A percentile compares a stretch with the other conserved stretches of the same genome.
Conservation (phyloP, 345 rosid genomes). For the Abelmoschus esculentus region DNA sequence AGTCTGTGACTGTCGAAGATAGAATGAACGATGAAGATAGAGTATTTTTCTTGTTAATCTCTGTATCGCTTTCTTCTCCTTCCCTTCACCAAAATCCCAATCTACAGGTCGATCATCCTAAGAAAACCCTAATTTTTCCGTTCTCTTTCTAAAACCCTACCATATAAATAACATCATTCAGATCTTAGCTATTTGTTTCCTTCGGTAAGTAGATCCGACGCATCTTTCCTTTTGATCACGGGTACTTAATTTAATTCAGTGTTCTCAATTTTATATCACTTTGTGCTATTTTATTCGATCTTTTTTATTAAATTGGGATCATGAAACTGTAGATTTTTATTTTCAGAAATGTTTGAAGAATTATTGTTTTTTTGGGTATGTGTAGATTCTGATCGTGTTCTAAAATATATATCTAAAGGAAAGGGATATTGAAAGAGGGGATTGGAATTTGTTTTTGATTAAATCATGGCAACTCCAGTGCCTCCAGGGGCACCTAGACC, state of each 20-base stretch:
- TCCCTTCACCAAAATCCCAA: not conserved
- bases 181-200: not conserved
- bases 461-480: slow-evolving; percentile 67
- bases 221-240: not conserved
- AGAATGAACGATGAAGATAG: not conserved
- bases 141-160: slow-evolving; percentile 16
- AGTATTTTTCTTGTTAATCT: not conserved
- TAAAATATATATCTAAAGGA: not conserved
- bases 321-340: not conserved
- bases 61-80: not conserved
- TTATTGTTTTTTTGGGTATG: not conserved
- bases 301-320: not conserved
- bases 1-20: not conserved
- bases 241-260: slow-evolving; percentile 2
- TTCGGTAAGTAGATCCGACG: not conserved
- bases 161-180: not conserved
- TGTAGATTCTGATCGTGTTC: slow-evolving; percentile 14
- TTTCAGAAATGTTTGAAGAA: not conserved
- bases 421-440: slow-evolving; percentile 6
- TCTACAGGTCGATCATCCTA: not conserved
- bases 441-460: slow-evolving; percentile 19
- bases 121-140: slow-evolving; percentile 5
- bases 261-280: not conserved
- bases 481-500: slow-evolving; percentile 93
- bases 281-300: not conserved